These are phyloP conservation scores for Sphagnum magellanicum DNA, from an alignment of 228 moss, liverwort and hornwort species.

Conservation along the genomic window DNA sequence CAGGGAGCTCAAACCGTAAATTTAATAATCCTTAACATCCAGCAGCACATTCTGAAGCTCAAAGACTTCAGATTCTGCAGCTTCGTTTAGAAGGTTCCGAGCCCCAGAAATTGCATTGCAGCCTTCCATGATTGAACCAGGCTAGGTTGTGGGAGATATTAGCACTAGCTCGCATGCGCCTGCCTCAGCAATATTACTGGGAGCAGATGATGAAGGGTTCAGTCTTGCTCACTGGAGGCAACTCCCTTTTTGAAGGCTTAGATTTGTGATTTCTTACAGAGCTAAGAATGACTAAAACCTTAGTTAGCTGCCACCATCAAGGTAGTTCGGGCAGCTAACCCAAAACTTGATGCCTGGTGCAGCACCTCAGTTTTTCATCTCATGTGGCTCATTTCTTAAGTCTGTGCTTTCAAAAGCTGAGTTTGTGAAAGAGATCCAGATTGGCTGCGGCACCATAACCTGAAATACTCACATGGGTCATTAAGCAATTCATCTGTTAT, in stretches of 20 bases:
- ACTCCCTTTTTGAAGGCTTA: slow-evolving; percentile 64
- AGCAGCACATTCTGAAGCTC: slow-evolving; percentile 41
- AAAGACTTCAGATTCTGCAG: slow-evolving; percentile 73
- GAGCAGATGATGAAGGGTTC: slow-evolving; percentile 65
- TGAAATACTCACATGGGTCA: slow-evolving; percentile 43
- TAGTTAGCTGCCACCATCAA: slow-evolving; percentile 42
- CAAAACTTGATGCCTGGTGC: slow-evolving; percentile 80
- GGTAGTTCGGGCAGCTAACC: slow-evolving; percentile 44
- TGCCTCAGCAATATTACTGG: slow-evolving; percentile 39
- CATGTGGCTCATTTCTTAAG: slow-evolving; percentile 48
- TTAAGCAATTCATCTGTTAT: no score
- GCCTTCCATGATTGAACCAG: slow-evolving; percentile 81
- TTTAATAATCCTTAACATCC: background rate
- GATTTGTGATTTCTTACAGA: slow-evolving; percentile 61
- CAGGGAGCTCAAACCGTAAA: slow-evolving; percentile 32
- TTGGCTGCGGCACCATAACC: slow-evolving; percentile 75
- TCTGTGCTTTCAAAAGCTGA: slow-evolving; percentile 66
- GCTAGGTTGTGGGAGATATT: slow-evolving; percentile 79
- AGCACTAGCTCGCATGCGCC: slow-evolving; percentile 58
- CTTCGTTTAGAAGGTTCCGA: slow-evolving; percentile 64
- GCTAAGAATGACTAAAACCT: slow-evolving; percentile 50
- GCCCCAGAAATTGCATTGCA: slow-evolving; percentile 88
- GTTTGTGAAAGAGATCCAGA: slow-evolving; percentile 81
- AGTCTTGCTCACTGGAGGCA: slow-evolving; percentile 81
- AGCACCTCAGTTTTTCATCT: slow-evolving; percentile 70